A percentile compares a stretch with the other conserved stretches of the same genome.
These are phyloP conservation scores for Pyricularia grisea DNA, from an alignment of 2,329 filamentous ascomycete genomes.

Conservation along the genomic window DNA sequence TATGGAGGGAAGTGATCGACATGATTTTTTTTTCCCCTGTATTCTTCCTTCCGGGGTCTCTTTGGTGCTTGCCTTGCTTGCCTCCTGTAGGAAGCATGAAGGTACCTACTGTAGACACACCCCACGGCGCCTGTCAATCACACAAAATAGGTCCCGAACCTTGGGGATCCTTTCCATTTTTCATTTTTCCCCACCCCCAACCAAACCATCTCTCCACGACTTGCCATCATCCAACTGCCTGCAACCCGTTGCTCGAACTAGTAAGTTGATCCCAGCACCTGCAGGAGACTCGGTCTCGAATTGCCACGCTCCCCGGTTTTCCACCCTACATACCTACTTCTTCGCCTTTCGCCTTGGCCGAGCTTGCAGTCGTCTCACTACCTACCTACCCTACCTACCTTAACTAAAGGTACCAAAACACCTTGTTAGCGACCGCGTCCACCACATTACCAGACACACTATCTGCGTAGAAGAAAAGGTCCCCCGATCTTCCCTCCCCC, in stretches of 20 bases:
- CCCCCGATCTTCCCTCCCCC: neutral
- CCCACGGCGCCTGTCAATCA: neutral
- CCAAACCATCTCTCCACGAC: neutral
- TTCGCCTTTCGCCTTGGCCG: slow-evolving; percentile 3
- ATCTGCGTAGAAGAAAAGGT: neutral
- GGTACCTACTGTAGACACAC: neutral
- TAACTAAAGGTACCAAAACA: too few relatives aligned
- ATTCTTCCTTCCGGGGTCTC: neutral
- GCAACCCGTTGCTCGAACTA: neutral
- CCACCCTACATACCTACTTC: neutral
- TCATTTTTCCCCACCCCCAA: neutral
- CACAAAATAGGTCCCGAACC: neutral
- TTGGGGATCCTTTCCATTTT: neutral
- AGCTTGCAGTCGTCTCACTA: neutral
- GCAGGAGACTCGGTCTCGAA: slow-evolving; percentile 3
- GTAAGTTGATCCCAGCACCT: slow-evolving; percentile 1
- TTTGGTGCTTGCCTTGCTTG: neutral
- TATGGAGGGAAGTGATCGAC: neutral
- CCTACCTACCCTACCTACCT: too few relatives aligned
- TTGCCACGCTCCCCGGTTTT: slow-evolving; percentile 1
- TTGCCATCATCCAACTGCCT: neutral
- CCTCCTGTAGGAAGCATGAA: too few relatives aligned
- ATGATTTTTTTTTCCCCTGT: neutral
- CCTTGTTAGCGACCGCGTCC: neutral
- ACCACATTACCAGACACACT: neutral